Evolutionary conservation across 768 basidiomycete genomes (phyloP).

Genomic region (Russula sp.): DNA sequence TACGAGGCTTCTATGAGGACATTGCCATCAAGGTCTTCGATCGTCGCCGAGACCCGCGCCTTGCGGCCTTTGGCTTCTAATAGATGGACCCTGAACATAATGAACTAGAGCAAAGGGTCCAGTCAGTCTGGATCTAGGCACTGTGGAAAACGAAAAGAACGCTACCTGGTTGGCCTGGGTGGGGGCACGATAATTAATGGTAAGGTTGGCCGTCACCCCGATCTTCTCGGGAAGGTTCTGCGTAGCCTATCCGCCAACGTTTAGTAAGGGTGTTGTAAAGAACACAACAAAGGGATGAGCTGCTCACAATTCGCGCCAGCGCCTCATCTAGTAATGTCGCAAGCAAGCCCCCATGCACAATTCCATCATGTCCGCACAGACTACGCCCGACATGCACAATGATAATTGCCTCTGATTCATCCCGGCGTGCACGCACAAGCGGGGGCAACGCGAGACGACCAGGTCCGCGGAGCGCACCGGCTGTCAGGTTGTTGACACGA

Average conservation of each 20-base stretch:
- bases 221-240: conserved; percentile 81
- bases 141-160: background rate
- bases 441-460: conserved; percentile 79
- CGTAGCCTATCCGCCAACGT: conserved; percentile 51
- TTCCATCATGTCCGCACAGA: conserved; percentile 90
- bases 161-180: conserved; percentile 81
- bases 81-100: conserved; percentile 69
- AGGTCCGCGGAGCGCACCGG: conserved; percentile 80
- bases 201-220: conserved; percentile 85
- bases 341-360: conserved; percentile 87
- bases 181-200: conserved; percentile 77
- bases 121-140: background rate
- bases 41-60: conserved; percentile 53
- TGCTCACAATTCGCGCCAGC: conserved; percentile 67
- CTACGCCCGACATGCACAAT: conserved; percentile 80
- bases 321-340: conserved; percentile 88
- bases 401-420: conserved; percentile 66
- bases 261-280: background rate
- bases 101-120: conserved; percentile 46
- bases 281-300: background rate
- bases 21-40: conserved; percentile 80
- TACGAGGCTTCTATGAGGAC: conserved; percentile 77
- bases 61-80: conserved; percentile 72
- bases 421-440: conserved; percentile 61
- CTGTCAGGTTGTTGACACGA: conserved; percentile 76